Base-by-base conservation (phyloP, 2,329 filamentous ascomycete species). In the Diplodia intermedia region DNA sequence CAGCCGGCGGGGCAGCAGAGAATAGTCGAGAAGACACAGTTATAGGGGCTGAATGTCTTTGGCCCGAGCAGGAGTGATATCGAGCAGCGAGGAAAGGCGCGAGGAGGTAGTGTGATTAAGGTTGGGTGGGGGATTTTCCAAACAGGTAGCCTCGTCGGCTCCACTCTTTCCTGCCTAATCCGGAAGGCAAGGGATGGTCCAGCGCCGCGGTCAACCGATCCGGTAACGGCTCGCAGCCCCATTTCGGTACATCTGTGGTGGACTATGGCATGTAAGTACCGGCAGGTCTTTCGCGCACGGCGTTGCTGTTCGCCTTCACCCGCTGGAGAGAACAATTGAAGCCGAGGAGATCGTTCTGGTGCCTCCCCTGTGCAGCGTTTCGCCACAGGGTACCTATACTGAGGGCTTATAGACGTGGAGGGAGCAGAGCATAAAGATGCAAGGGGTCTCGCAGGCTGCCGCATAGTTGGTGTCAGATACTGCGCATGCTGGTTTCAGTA, bases 1-100 rank as follows among this genome's bases (percentile, higher is more conserved):
- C 81, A 4, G 78, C 72, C 0, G 81, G 80, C 23, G 81, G 79
- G 11, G 81, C 80, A 4, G 79, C 82, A 83, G 1, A 80, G 79
- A 57, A 83, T 79, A 69, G 82, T 82, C 67, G 77, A 77, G 71
- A 82, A 83, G 52, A 72, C 74, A 68, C 80, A 79, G 53, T 76
- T 40, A 47, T 67, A 43, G 11, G 33, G 36, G 26, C 36, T 38
- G 4, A n/a, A 18, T 4, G 52, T 33, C n/a, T 18, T 54, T 55
- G 12, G 54, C 6, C 23, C 8, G 54, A 11, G n/a, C 33, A 15
- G 4, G 11, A 55, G 4, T 20, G 52, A 56, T 15, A 55, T 36
- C 29, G 29, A n/a, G n/a, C 14, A n/a, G 15, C 14, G 9, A 33
- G 29, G 12, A 26, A 40, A 40, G 20, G 36, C 12, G 20, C 5